A percentile compares a stretch with the other conserved stretches of the same genome.
Evolutionary conservation across 1,284 basidiomycete species (phyloP).

Genomic region (Singerocomus inundabilis): DNA sequence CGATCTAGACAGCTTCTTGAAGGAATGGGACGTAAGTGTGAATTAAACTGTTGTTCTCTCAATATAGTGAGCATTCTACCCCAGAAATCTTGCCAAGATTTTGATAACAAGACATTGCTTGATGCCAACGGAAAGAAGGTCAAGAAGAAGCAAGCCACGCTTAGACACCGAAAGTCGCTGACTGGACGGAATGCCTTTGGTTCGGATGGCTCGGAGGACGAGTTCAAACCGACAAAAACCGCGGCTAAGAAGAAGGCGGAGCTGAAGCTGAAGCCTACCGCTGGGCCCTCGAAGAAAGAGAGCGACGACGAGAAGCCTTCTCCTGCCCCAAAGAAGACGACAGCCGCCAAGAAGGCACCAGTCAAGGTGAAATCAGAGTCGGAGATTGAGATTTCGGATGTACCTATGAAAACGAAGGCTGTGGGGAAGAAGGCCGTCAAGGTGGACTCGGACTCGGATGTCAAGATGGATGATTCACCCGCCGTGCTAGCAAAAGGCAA

Average conservation of each 20-base stretch:
- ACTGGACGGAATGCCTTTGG: slow-evolving; percentile 50
- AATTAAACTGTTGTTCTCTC: not conserved
- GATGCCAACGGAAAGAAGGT: slow-evolving; percentile 61
- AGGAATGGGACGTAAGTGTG: slow-evolving; percentile 76
- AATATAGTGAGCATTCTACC: slow-evolving; percentile 14
- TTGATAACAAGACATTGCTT: slow-evolving; percentile 51
- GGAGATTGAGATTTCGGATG: slow-evolving; percentile 34
- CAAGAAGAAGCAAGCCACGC: slow-evolving; percentile 76
- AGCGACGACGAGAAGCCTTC: slow-evolving; percentile 34
- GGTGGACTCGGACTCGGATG: slow-evolving; percentile 42
- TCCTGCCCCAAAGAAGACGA: slow-evolving; percentile 31
- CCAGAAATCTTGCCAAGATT: slow-evolving; percentile 62
- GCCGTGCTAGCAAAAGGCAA: slow-evolving; percentile 30
- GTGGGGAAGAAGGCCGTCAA: slow-evolving; percentile 24
- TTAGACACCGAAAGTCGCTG: slow-evolving; percentile 68
- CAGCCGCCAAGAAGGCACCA: slow-evolving; percentile 28
- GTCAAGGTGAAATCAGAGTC: slow-evolving; percentile 36
- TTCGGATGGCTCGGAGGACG: slow-evolving; percentile 63
- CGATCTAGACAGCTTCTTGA: slow-evolving; percentile 84
- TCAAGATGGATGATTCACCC: slow-evolving; percentile 34
- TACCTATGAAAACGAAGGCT: slow-evolving; percentile 20
- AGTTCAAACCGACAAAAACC: slow-evolving; percentile 74
- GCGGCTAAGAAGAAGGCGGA: slow-evolving; percentile 44
- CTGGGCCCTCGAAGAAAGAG: slow-evolving; percentile 34
- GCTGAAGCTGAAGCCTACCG: slow-evolving; percentile 32